Evolutionary conservation across 228 moss, liverwort and hornwort species (phyloP).

Genomic region (Sphagnum fallax): DNA sequence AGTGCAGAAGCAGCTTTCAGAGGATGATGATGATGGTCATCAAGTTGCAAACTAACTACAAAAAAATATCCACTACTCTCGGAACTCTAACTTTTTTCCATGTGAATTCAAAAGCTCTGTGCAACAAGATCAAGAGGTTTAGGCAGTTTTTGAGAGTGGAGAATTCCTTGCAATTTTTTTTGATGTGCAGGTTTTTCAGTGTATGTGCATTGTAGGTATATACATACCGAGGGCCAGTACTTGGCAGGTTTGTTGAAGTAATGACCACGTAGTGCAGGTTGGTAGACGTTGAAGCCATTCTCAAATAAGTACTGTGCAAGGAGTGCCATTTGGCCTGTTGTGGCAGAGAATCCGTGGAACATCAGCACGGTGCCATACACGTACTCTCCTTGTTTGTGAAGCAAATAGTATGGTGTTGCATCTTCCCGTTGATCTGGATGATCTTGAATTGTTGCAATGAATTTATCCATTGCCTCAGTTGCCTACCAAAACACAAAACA

Average conservation of each 20-base stretch:
- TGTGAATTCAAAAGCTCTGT: no score
- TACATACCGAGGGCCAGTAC: conserved; percentile 48
- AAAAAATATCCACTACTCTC: no score
- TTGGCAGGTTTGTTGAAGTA: conserved; percentile 55
- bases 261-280: conserved; percentile 53
- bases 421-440: conserved; percentile 38
- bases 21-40: no score
- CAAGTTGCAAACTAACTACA: no score
- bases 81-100: no score
- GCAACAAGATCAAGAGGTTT: no score
- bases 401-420: conserved; percentile 54
- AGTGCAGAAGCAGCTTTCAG: no score
- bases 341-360: conserved; percentile 68
- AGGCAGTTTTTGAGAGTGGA: no score
- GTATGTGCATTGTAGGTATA: no score
- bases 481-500: conserved; percentile 20
- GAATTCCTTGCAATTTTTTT: no score
- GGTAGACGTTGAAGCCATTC: conserved; percentile 73
- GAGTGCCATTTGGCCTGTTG: conserved; percentile 44
- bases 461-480: conserved; percentile 36
- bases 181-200: no score
- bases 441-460: conserved; percentile 22
- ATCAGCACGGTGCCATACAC: conserved; percentile 67
- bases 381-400: conserved; percentile 54
- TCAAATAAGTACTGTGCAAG: conserved; percentile 70